Conservation (phyloP, 495 filamentous ascomycete genomes). For the Penicillium turbatum region DNA sequence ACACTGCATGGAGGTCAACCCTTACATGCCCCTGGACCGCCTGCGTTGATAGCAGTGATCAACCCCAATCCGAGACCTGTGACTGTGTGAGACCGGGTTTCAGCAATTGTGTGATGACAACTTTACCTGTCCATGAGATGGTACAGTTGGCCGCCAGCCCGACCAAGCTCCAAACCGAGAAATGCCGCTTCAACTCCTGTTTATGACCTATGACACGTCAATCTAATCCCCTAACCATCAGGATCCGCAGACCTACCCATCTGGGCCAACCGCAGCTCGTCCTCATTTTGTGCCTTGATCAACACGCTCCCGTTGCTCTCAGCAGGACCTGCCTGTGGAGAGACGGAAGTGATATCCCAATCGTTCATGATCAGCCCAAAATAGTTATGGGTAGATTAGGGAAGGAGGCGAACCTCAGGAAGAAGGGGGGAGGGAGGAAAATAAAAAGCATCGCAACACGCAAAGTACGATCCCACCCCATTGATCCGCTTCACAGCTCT, state of each 20-base stretch:
- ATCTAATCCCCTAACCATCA: not conserved
- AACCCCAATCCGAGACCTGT: constrained; percentile 36
- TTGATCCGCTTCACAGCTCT: constrained; percentile 13
- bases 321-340: not conserved
- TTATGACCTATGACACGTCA: constrained; percentile 30
- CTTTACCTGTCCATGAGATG: constrained; percentile 40
- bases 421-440: not conserved
- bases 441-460: no score
- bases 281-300: constrained; percentile 28
- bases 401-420: no score
- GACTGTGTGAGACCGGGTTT: not conserved
- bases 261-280: constrained; percentile 40
- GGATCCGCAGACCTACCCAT: constrained; percentile 30
- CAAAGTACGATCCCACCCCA: constrained; percentile 8
- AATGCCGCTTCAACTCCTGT: constrained; percentile 39
- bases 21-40: constrained; percentile 37
- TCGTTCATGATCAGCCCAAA: constrained; percentile 4
- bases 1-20: not conserved
- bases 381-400: not conserved
- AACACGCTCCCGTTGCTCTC: not conserved
- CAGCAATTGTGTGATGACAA: not conserved
- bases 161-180: constrained; percentile 38
- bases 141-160: constrained; percentile 40
- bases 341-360: constrained; percentile 3
- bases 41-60: constrained; percentile 38